Evolutionary conservation across 2,329 filamentous ascomycete genomes (phyloP).

Genomic region (Beauveria pseudobassiana): DNA sequence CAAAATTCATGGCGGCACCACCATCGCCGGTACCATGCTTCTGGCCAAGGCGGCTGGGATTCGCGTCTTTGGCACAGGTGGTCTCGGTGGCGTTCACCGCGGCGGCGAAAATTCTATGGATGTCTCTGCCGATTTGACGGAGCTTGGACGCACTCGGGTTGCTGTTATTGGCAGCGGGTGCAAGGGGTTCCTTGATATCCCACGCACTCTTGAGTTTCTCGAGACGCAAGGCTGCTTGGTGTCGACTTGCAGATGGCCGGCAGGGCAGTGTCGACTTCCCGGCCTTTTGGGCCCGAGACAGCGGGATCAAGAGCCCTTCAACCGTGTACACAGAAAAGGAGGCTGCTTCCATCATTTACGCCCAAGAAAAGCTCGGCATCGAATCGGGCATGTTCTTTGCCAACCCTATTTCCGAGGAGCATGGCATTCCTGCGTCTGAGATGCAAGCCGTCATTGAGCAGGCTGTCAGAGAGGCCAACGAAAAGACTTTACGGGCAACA

Average conservation of each 20-base stretch:
- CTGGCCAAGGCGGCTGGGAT: slow-evolving; percentile 83
- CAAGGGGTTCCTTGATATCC: slow-evolving; percentile 93
- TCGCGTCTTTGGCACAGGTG: slow-evolving; percentile 87
- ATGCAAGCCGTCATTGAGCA: slow-evolving; percentile 64
- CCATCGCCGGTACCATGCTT: slow-evolving; percentile 87
- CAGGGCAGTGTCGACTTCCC: slow-evolving; percentile 72
- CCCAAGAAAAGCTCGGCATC: slow-evolving; percentile 65
- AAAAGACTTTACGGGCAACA: slow-evolving; percentile 62
- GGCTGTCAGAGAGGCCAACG: slow-evolving; percentile 57
- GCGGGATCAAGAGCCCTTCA: slow-evolving; percentile 70
- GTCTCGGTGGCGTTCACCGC: slow-evolving; percentile 88
- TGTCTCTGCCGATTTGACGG: slow-evolving; percentile 89
- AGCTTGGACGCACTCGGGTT: slow-evolving; percentile 82
- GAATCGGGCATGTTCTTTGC: slow-evolving; percentile 79
- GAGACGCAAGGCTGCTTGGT: slow-evolving; percentile 72
- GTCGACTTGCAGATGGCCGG: slow-evolving; percentile 79
- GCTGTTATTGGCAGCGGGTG: slow-evolving; percentile 85
- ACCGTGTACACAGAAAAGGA: slow-evolving; percentile 69
- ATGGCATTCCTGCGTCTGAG: slow-evolving; percentile 60
- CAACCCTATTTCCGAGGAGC: slow-evolving; percentile 71
- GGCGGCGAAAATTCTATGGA: slow-evolving; percentile 84
- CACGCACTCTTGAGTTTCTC: slow-evolving; percentile 73
- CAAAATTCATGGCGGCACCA: slow-evolving; percentile 80
- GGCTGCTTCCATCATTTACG: slow-evolving; percentile 81
- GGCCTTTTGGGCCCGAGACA: slow-evolving; percentile 87